Evolutionary conservation across 2,329 filamentous ascomycete genomes (phyloP).

Genomic region (Neonectria sp.): DNA sequence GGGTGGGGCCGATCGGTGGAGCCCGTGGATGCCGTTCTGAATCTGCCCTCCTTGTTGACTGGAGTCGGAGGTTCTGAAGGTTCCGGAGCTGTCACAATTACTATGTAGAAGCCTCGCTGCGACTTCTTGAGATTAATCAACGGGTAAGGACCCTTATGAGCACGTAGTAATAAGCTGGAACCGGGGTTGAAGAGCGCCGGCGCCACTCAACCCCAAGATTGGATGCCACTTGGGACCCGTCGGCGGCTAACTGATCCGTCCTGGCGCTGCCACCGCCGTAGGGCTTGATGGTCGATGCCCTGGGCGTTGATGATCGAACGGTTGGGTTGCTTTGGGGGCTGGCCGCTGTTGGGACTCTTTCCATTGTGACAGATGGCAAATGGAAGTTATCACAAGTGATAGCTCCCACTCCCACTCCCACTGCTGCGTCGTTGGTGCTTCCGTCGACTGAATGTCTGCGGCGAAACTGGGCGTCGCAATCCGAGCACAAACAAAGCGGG

Average conservation of each 20-base stretch:
- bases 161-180: not conserved
- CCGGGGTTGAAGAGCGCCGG: not conserved
- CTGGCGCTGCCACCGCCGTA: conserved; percentile 19
- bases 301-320: not conserved
- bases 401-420: not conserved
- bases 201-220: not conserved
- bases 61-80: not conserved
- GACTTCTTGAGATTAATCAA: not conserved
- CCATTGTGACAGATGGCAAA: not conserved
- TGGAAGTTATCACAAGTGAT: not conserved
- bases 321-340: not conserved
- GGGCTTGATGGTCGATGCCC: conserved; percentile 11
- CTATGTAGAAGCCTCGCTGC: not conserved
- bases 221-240: conserved; percentile 2
- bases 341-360: conserved; percentile 9
- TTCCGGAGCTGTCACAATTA: not conserved
- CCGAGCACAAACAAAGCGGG: not conserved
- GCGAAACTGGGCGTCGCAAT: conserved; percentile 2
- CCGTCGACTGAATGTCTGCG: not conserved
- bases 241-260: conserved; percentile 6
- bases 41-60: conserved; percentile 8
- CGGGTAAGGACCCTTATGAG: not conserved
- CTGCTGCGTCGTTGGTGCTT: not conserved
- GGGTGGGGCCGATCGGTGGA: conserved; percentile 41
- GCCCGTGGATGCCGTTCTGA: conserved; percentile 29